Evolutionary conservation across 1,284 basidiomycete species (phyloP).

Genomic region (Apiotrichum porosum): DNA sequence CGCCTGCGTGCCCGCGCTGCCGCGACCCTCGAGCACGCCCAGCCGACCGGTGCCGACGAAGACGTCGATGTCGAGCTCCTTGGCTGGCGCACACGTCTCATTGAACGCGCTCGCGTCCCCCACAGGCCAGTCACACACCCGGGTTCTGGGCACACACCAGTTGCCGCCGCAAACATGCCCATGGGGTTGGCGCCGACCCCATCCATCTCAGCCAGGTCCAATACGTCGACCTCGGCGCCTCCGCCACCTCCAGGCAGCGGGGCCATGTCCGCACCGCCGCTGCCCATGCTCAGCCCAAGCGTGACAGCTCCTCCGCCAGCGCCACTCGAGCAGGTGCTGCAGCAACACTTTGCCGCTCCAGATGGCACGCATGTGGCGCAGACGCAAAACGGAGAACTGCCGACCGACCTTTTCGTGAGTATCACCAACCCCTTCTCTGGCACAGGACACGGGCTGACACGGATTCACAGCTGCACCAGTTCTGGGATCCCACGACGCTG

Average conservation of each 20-base stretch:
- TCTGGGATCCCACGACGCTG: slow-evolving; percentile 31
- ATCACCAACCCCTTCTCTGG: background rate
- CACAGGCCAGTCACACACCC: slow-evolving; percentile 14
- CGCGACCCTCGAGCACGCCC: slow-evolving; percentile 11
- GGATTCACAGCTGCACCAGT: slow-evolving; percentile 36
- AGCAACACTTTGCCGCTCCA: slow-evolving; percentile 12
- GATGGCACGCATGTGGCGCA: background rate
- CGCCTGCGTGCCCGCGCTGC: slow-evolving; percentile 22
- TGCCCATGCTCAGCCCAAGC: background rate
- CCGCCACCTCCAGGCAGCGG: background rate
- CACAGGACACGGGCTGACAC: background rate
- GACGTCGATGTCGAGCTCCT: slow-evolving; percentile 22
- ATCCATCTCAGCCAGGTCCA: background rate
- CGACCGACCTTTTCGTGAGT: slow-evolving; percentile 11
- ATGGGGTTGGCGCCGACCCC: background rate
- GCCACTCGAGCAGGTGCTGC: slow-evolving; percentile 12
- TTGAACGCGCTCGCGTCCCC: slow-evolving; percentile 16
- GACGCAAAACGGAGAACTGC: background rate
- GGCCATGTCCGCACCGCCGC: background rate
- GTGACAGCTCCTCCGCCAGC: background rate
- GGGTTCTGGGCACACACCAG: background rate
- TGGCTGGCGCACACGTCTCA: slow-evolving; percentile 33
- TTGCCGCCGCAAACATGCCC: background rate
- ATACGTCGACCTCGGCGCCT: background rate
- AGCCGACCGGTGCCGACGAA: background rate